Evolutionary conservation across 2,329 filamentous ascomycete genomes (phyloP).

Genomic region (Fusarium poae): DNA sequence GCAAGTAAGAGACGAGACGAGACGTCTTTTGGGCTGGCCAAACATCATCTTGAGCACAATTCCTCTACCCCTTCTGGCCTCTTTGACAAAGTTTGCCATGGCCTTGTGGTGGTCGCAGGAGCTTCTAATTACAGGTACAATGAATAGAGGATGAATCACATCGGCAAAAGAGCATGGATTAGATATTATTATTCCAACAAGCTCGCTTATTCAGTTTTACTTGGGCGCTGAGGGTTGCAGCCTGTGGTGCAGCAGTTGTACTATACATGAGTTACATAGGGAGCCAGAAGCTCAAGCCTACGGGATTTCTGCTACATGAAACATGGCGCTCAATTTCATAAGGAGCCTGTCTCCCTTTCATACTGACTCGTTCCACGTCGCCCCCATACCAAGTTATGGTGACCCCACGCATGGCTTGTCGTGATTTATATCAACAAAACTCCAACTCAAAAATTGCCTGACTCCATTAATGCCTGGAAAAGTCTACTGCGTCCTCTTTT

Average conservation of each 20-base stretch:
- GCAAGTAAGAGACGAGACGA: constrained; percentile 12
- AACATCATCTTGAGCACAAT: constrained; percentile 4
- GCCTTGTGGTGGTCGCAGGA: constrained; percentile 7
- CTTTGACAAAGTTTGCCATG: not conserved
- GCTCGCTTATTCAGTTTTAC: constrained; percentile 18
- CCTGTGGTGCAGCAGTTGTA: constrained; percentile 30
- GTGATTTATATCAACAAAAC: constrained; percentile 35
- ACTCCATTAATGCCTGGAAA: constrained; percentile 43
- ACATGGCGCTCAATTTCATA: constrained; percentile 3
- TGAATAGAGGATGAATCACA: constrained; percentile 18
- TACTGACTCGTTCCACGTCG: constrained; percentile 1
- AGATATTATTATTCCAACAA: constrained; percentile 20
- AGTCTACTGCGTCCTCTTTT: constrained; percentile 39
- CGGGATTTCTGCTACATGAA: not conserved
- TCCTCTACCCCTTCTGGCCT: not conserved
- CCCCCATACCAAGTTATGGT: constrained; percentile 21
- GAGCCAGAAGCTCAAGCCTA: constrained; percentile 16
- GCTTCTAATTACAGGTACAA: constrained; percentile 11
- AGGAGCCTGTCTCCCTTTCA: constrained; percentile 1
- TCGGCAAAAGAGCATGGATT: constrained; percentile 11
- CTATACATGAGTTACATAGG: constrained; percentile 37
- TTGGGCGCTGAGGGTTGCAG: constrained; percentile 5
- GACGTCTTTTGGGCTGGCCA: constrained; percentile 2
- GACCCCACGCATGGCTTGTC: constrained; percentile 7
- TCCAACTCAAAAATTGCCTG: constrained; percentile 35